Evolutionary conservation across 192 early-diverging fungal species (phyloP), one percentile per base, ranked within the genome.

Genomic region (Backusella australiensis): DNA sequence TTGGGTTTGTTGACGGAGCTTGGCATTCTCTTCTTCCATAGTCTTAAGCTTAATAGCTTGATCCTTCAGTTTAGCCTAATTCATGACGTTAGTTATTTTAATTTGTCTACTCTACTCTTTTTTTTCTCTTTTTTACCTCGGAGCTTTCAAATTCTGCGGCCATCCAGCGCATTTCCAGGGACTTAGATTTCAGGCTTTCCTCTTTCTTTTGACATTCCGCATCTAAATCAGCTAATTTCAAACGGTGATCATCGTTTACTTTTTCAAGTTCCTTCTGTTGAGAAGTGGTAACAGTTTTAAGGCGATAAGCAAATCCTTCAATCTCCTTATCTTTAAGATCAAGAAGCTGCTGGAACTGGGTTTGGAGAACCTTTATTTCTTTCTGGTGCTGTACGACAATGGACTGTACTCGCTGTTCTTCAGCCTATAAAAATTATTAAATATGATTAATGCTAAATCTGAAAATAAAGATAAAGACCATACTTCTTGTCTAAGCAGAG

Each of bases 141-240:
- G 82, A 79, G 36, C 75, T 67, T 38, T 82, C 76, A 26, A 75
- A 71, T 38, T 84, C 83, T 15, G 79, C 77, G 34, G 82, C 81
- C 59, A 84, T 72, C 83, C 83, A 84, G 15, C 72, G 65, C 34
- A 79, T 66, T 73, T 84, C 83, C 35, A 84, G 71, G 2, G 75
- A n/a, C n/a, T 75, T 79, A 14, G 46, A 73, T 66, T 81, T 81
- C 32, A 84, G 19, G 42, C 80, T 41, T 35, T 72, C 80, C 19
- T 79, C 74, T 66, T 76, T 78, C 36, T 68, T 73, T 32, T 70
- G 77, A 49, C 72, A 53, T 4, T 75, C 69, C 7, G 66, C 23
- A 49, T 84, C 79, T 26, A 84, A 41, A 67, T 78, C 74, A 49
- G 73, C 29, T 32, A 80, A 44, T 44, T 82, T 78, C 26, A 67